Evolutionary conservation across 2,329 filamentous ascomycete species (phyloP), one percentile per base, ranked within the genome.

Genomic region (Ophiostoma pallidulum): DNA sequence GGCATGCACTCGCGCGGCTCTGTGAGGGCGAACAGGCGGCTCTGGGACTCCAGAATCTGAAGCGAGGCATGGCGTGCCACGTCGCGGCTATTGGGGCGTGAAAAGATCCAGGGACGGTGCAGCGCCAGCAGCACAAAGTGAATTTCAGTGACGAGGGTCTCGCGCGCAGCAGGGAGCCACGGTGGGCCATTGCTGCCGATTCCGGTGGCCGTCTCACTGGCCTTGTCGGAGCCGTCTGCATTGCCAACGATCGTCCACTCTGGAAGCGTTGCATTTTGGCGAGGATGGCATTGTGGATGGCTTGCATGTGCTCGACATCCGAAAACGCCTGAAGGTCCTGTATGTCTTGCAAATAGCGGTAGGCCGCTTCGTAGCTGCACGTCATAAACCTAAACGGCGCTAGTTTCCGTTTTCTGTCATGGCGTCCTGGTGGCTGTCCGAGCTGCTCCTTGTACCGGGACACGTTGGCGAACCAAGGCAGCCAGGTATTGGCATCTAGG

Each of bases 341-440:
- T 3, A 43, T 43, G 9, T 43, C 41, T 20, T 43, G 41, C 16
- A 43, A 31, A 16, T 43, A 43, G n/a, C 19, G 22, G 41, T 43
- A 43, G 8, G 41, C 41, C 19, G 22, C 19, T 24, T 43, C 12
- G 31, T 43, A 43, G 41, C 41, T 31, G 16, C 31, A 12, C 29
- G 35, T 29, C 19, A 43, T 33, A 9, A 43, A 13, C 4, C 3
- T 3, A 10, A 43, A 43, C 14, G 41, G 41, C 19, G 41, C 35
- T 16, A 32, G 26, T 3, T 41, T 22, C n/a, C 19, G 37, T 20
- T 22, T 20, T 39, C n/a, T n/a, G n/a, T n/a, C n/a, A n/a, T n/a
- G n/a, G n/a, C n/a, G n/a, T n/a, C n/a, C n/a, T n/a, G n/a, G n/a
- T n/a, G n/a, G n/a, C n/a, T n/a, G 37, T 28, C 24, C 24, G 8